Conservation (phyloP, 73 alveolate genomes). For the Loxodes magnus region DNA sequence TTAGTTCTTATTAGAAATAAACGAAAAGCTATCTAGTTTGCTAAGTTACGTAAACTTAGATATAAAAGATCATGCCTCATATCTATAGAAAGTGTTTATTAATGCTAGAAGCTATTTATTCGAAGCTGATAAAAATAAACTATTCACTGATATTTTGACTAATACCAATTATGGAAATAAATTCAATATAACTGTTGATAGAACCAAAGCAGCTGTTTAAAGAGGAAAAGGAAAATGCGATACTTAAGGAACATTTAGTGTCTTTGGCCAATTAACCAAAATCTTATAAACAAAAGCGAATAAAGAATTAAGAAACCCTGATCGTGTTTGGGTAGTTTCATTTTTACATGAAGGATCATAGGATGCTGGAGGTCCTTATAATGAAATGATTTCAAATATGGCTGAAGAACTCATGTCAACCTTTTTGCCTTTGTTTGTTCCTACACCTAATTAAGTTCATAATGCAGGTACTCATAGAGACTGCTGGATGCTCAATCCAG, state of each 20-base stretch:
- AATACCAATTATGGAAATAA: conserved; percentile 1
- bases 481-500: conserved; percentile 74
- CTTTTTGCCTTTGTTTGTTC: conserved; percentile 70
- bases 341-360: conserved; percentile 77
- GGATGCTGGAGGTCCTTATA: conserved; percentile 90
- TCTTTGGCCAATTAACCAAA: conserved; percentile 46
- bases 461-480: conserved; percentile 83
- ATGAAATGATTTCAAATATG: conserved; percentile 70
- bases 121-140: neutral
- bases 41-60: conserved; percentile 32
- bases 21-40: conserved; percentile 18
- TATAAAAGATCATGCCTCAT: conserved; percentile 7
- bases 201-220: conserved; percentile 40
- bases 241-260: conserved; percentile 39
- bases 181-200: conserved; percentile 11
- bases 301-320: conserved; percentile 9
- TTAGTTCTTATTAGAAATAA: neutral
- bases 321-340: conserved; percentile 37
- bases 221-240: conserved; percentile 42
- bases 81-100: conserved; percentile 5
- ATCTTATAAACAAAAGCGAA: conserved; percentile 5
- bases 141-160: conserved; percentile 2
- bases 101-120: conserved; percentile 7
- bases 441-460: conserved; percentile 76
- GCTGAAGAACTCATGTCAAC: conserved; percentile 69